Percentiles rank a stretch among this genome's conserved stretches.
Conservation (phyloP, 1,284 basidiomycete genomes). For the Tremellales sp. region DNA sequence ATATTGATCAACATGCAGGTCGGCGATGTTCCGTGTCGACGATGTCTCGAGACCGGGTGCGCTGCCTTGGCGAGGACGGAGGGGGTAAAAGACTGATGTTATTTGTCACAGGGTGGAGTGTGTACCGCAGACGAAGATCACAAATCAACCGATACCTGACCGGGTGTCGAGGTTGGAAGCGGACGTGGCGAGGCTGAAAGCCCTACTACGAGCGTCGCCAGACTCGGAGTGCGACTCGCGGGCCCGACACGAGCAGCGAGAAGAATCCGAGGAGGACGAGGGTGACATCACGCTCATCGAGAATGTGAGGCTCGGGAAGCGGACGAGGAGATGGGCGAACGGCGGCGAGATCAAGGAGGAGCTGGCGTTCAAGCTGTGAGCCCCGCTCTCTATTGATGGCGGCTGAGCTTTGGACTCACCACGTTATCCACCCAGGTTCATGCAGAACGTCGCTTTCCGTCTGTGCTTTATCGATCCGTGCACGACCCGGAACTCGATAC, state of each 20-base stretch:
- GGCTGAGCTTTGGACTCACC: neutral
- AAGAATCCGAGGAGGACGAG: constrained; percentile 2
- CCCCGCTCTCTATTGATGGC: neutral
- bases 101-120: neutral
- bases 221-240: neutral
- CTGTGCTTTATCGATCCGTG: constrained; percentile 1
- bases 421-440: no score
- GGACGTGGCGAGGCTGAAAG: neutral
- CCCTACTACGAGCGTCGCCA: neutral
- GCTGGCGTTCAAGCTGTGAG: constrained; percentile 7
- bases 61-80: neutral
- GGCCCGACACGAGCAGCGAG: no score
- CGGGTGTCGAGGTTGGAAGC: neutral
- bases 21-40: neutral
- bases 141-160: neutral
- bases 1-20: neutral
- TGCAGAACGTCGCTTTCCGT: no score
- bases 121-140: neutral
- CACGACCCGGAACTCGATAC: neutral
- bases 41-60: constrained; percentile 2
- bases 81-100: neutral
- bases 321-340: neutral
- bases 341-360: constrained; percentile 1
- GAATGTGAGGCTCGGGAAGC: neutral
- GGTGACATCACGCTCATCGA: neutral